These are phyloP conservation scores for Chrysanthemum seticuspe DNA, from an alignment of 129 eudicot genomes.

Conservation along the genomic window DNA sequence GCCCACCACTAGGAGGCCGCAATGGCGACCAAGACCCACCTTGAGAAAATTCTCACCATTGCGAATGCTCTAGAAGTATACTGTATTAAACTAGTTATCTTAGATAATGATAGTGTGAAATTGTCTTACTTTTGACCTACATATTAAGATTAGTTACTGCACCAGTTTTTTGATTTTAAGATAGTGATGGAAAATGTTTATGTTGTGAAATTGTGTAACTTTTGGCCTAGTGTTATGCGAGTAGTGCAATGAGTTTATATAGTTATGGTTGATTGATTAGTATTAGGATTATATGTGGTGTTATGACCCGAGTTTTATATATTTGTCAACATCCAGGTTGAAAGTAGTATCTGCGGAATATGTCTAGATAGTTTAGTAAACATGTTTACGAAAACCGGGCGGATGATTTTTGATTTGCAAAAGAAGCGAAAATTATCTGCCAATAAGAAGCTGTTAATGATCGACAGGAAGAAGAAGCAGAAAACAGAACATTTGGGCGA, in stretches of 20 bases:
- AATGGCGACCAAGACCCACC: too few relatives aligned
- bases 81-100: too few relatives aligned
- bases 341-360: constrained; percentile 25
- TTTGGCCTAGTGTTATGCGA: too few relatives aligned
- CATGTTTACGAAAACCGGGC: constrained; percentile 26
- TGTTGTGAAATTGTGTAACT: too few relatives aligned
- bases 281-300: constrained; percentile 12
- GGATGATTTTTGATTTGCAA: constrained; percentile 24
- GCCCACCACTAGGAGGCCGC: too few relatives aligned
- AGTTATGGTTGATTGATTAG: not conserved
- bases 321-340: constrained; percentile 32
- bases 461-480: constrained; percentile 25
- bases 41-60: too few relatives aligned
- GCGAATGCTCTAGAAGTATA: too few relatives aligned
- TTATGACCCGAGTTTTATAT: constrained; percentile 26
- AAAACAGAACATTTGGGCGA: constrained; percentile 21
- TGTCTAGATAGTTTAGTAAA: constrained; percentile 6
- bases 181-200: too few relatives aligned
- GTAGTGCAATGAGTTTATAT: not conserved
- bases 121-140: too few relatives aligned
- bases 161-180: too few relatives aligned
- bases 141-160: too few relatives aligned
- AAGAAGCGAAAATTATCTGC: constrained; percentile 19
- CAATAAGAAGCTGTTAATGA: constrained; percentile 15
- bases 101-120: too few relatives aligned